Evolutionary conservation across 768 basidiomycete genomes (phyloP).

Genomic region (Macrolepiota fuliginosa): DNA sequence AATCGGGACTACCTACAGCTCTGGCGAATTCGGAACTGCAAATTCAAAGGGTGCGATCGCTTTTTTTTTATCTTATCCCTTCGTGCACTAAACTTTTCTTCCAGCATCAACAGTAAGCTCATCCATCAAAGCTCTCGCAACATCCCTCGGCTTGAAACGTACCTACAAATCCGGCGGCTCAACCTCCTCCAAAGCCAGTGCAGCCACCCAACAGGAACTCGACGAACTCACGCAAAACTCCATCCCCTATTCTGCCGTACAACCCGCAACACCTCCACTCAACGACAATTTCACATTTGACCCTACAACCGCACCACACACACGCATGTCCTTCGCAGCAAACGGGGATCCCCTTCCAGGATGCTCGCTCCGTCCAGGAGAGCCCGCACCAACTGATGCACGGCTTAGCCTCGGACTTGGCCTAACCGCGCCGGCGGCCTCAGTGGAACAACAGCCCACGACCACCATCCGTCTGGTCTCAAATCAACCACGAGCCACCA

Average conservation of each 20-base stretch:
- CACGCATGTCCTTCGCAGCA: constrained; percentile 26
- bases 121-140: constrained; percentile 76
- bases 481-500: constrained; percentile 22
- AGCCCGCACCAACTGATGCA: constrained; percentile 58
- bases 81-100: not conserved
- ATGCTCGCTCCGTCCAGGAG: constrained; percentile 52
- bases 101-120: constrained; percentile 63
- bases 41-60: constrained; percentile 51
- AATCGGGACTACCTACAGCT: constrained; percentile 24
- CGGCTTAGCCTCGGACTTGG: constrained; percentile 57
- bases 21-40: constrained; percentile 74
- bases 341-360: constrained; percentile 56
- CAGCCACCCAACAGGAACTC: constrained; percentile 14
- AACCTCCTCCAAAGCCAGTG: constrained; percentile 18
- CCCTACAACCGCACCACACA: constrained; percentile 18
- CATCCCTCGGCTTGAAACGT: constrained; percentile 70
- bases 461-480: constrained; percentile 54
- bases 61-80: constrained; percentile 15
- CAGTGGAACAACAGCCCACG: constrained; percentile 39
- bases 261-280: constrained; percentile 34
- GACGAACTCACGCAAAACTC: constrained; percentile 41
- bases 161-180: constrained; percentile 22
- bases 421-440: constrained; percentile 36
- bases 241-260: constrained; percentile 42
- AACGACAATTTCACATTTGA: constrained; percentile 50